A percentile compares a stretch with the other conserved stretches of the same genome.
These are phyloP conservation scores for Cladosporium sp. DNA, from an alignment of 2,329 filamentous ascomycete species.

Conservation along the genomic window DNA sequence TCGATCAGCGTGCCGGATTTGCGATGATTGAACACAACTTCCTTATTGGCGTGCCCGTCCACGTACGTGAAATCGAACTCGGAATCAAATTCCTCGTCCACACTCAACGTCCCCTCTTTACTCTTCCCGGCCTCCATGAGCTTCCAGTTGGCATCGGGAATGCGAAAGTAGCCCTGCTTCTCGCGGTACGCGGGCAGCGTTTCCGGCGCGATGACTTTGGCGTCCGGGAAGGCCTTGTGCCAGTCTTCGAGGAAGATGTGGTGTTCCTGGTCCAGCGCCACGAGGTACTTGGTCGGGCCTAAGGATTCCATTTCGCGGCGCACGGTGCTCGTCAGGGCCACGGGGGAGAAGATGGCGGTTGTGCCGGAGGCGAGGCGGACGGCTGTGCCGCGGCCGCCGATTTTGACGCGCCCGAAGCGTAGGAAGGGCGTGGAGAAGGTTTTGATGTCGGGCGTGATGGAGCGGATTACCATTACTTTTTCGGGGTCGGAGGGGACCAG, in stretches of 20 bases:
- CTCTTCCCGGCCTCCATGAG: conserved; percentile 47
- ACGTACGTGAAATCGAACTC: conserved; percentile 87
- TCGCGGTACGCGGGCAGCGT: conserved; percentile 77
- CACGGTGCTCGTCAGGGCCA: conserved; percentile 73
- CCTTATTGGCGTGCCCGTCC: conserved; percentile 72
- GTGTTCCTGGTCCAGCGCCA: conserved; percentile 86
- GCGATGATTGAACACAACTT: conserved; percentile 81
- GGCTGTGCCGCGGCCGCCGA: conserved; percentile 83
- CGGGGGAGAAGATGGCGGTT: conserved; percentile 87
- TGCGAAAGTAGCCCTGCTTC: conserved; percentile 31
- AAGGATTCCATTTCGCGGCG: conserved; percentile 55
- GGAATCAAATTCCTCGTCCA: conserved; percentile 73
- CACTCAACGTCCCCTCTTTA: conserved; percentile 35
- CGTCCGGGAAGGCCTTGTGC: conserved; percentile 71
- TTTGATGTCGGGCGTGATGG: conserved; percentile 71
- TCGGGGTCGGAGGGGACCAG: conserved; percentile 59
- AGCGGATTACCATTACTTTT: conserved; percentile 84
- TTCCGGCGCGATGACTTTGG: conserved; percentile 75
- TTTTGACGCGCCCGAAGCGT: conserved; percentile 71
- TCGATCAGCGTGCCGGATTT: conserved; percentile 75
- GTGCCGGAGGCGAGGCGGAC: conserved; percentile 73
- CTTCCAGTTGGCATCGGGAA: conserved; percentile 35
- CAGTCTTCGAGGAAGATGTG: conserved; percentile 90
- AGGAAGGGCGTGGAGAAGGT: conserved; percentile 80
- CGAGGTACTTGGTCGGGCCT: conserved; percentile 72